Evolutionary conservation across 73 alveolate species (phyloP), one percentile per base, ranked within the genome.

Genomic region (Paramecium tetraurelia): DNA sequence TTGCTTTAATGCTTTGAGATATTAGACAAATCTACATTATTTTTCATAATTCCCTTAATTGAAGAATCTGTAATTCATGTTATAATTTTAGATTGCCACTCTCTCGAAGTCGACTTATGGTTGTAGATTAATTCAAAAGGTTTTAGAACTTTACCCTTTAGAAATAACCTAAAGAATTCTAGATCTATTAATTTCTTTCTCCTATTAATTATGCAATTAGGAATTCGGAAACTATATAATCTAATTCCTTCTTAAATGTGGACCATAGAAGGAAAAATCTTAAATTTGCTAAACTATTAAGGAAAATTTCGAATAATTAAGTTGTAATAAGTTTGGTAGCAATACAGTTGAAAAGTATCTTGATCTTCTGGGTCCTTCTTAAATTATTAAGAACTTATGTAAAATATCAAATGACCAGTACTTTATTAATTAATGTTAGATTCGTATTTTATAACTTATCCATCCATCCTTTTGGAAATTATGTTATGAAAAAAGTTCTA

Each of bases 291-390:
- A 21, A 43, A 80, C 46, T 48, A 80, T 80, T 3, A 80, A 43
- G 12, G 77, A 80, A 24, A 80, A 80, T 27, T 80, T 80, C 75
- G 90, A 80, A 46, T 80, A n/a, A 24, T 44, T 80, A 80, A 44
- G 90, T 80, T 18, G 48, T 27, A 80, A 80, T 80, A 80, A 80
- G 16, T 80, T 44, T 80, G 90, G 90, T 18, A 80, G 90, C 72
- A 80, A 80, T 80, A 80, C 77, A 4, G 90, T 80, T 80, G 90
- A 80, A 80, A 80, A 80, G 6, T 80, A 80, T 27, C 7, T 80
- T 11, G 90, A 80, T 24, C 6, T 41, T 2, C 20, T 44, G 1
- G 90, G 90, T 0, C 90, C 90, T 10, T 48, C 70, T 7, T 40
- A 80, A 43, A 80, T 80, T 12, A 48, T 80, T 10, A 80, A 43